A percentile compares a stretch with the other conserved stretches of the same genome.
Conservation (phyloP, 164 flowering plant genomes). For the Kalanchoe fedtschenkoi region DNA sequence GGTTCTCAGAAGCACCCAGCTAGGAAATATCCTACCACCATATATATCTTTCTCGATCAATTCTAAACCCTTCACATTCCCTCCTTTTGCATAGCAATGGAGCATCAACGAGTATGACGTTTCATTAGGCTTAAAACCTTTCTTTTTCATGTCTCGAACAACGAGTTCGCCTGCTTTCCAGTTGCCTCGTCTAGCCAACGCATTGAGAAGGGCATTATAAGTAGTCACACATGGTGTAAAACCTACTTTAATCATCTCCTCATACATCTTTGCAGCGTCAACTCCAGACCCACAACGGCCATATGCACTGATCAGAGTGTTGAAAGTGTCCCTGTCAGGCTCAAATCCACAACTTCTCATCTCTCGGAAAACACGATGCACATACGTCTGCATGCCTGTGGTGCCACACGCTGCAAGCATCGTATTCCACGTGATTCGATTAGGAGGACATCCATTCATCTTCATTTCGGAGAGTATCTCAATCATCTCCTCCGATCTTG, state of each 20-base stretch:
- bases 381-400: constrained; percentile 53
- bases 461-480: constrained; percentile 63
- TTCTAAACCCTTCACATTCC: constrained; percentile 49
- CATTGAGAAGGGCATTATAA: constrained; percentile 77
- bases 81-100: constrained; percentile 62
- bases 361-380: constrained; percentile 52
- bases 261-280: constrained; percentile 44
- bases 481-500: constrained; percentile 60
- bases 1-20: constrained; percentile 80
- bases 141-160: constrained; percentile 55
- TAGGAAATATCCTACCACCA: constrained; percentile 54
- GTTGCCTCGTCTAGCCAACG: constrained; percentile 66
- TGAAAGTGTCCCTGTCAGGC: constrained; percentile 81
- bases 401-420: constrained; percentile 73
- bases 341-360: constrained; percentile 92
- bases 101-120: constrained; percentile 77
- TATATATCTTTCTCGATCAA: constrained; percentile 53
- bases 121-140: constrained; percentile 75
- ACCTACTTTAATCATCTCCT: constrained; percentile 68
- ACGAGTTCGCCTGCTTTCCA: constrained; percentile 70
- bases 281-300: constrained; percentile 67
- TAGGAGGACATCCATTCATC: constrained; percentile 53
- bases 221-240: constrained; percentile 70
- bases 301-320: constrained; percentile 72
- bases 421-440: constrained; percentile 86